phyloP scores from a whole-genome alignment of 495 filamentous ascomycete species.

The Copromyces sp. region DNA sequence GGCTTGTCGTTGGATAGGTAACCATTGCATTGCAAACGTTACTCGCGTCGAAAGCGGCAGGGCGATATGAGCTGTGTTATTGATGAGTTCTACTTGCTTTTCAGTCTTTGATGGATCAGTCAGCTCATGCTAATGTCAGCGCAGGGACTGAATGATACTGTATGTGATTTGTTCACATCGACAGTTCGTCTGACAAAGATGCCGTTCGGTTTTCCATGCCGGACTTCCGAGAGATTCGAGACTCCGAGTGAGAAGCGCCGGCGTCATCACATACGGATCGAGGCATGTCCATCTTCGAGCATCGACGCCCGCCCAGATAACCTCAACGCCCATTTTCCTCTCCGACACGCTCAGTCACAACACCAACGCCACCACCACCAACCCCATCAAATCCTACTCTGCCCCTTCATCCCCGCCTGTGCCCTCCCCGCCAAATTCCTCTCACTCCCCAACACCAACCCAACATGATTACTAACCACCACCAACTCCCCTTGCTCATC shows the following conservation, averaged over 20 bases:
- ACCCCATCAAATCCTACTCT: not conserved
- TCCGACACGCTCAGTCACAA: not conserved
- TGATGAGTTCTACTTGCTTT: not conserved
- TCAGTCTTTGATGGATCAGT: not conserved
- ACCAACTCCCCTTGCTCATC: conserved; percentile 49
- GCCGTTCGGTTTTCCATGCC: not conserved
- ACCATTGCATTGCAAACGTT: not conserved
- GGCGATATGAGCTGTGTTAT: not conserved
- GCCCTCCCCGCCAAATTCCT: conserved; percentile 19
- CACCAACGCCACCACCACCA: not conserved
- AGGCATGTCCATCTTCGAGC: not conserved
- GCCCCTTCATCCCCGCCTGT: not conserved
- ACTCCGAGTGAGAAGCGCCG: not conserved
- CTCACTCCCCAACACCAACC: conserved; percentile 40
- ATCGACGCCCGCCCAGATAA: not conserved
- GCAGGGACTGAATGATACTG: not conserved
- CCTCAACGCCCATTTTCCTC: not conserved
- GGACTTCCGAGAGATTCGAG: not conserved
- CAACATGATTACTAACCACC: conserved; percentile 53
- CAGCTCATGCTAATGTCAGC: not conserved
- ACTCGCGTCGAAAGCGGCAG: not conserved
- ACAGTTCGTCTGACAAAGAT: not conserved
- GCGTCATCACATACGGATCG: not conserved
- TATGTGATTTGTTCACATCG: not conserved
- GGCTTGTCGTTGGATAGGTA: not conserved